A percentile compares a stretch with the other conserved stretches of the same genome.
Evolutionary conservation across 2,329 filamentous ascomycete genomes (phyloP).

Genomic region (Trichoderma endophyticum): DNA sequence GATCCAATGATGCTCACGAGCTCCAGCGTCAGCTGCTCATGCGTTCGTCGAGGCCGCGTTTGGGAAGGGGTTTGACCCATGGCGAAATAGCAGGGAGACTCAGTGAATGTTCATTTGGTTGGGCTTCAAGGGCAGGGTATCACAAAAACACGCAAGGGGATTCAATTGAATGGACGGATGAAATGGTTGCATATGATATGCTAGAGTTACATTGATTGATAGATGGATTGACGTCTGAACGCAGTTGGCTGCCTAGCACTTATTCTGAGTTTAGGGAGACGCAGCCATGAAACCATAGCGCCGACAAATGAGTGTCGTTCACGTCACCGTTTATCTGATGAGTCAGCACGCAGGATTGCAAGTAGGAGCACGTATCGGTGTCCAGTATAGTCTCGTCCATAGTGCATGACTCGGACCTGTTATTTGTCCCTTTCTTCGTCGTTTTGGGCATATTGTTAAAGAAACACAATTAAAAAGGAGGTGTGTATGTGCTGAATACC

Average conservation of each 20-base stretch:
- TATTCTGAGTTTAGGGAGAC: not conserved
- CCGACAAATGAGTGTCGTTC: not conserved
- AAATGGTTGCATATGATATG: not conserved
- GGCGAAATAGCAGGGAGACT: conserved; percentile 24
- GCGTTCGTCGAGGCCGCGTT: conserved; percentile 44
- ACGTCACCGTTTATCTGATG: not conserved
- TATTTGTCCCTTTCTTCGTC: not conserved
- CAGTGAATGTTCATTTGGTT: not conserved
- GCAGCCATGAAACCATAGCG: not conserved
- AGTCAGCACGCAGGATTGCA: not conserved
- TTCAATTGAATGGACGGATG: not conserved
- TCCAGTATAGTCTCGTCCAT: not conserved
- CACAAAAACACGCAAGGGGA: not conserved
- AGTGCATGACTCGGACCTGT: not conserved
- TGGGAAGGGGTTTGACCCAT: conserved; percentile 55
- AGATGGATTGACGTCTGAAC: not conserved
- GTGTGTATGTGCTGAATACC: not conserved
- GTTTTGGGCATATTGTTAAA: too few species aligned
- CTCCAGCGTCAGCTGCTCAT: conserved; percentile 49
- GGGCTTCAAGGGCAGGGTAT: not conserved
- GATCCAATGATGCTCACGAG: conserved; percentile 40
- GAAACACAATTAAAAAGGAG: not conserved
- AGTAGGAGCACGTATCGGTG: not conserved
- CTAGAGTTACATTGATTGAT: not conserved
- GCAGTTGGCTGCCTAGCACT: not conserved